Base-by-base conservation (phyloP, 2,329 filamentous ascomycete species). In the Fusarium nematophilum region DNA sequence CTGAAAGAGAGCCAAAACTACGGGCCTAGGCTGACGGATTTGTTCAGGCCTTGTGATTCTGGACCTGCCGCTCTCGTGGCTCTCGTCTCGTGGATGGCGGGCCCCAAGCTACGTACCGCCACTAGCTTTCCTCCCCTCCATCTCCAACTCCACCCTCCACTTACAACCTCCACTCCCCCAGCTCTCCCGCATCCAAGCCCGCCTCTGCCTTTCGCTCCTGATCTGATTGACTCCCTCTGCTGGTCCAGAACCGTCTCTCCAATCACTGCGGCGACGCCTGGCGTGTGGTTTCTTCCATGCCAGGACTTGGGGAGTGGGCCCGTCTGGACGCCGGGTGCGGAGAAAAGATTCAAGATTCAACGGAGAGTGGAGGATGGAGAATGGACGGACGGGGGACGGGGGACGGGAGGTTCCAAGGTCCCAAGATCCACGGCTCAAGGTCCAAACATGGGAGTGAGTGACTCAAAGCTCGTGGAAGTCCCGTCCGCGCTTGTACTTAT, bases 401-500 rank as follows among this genome's bases (percentile, higher is more conserved):
- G 58, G 30, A 47, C 45, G 38, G 34, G 51, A 48, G 34, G 25
- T 29, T n/a, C n/a, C n/a, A n/a, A n/a, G n/a, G n/a, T n/a, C n/a
- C 15, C 31, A 47, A 27, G 34, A 23, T 34, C 40, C 27, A 29
- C 21, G 47, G 47, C 40, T 43, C 42, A 42, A 44, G 37, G 48
- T 21, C 42, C 53, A 52, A 51, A 53, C 37, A 34, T 43, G 49
- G 40, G 46, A 29, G 29, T 5, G 42, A 64, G 61, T 62, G 52
- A 62, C 53, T 65, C 57, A n/a, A 54, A 56, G 26, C 38, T 34
- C 40, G 18, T 51, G 44, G 27, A 39, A 47, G 59, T 67, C 66
- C 66, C 62, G 66, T 47, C 25, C 55, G 40, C 31, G 34, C 25
- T 53, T 39, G 56, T 68, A 68, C 66, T 69, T 68, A 68, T 64